These are phyloP conservation scores for Fusarium dimerum DNA, from an alignment of 2,329 filamentous ascomycete genomes.

Conservation along the genomic window DNA sequence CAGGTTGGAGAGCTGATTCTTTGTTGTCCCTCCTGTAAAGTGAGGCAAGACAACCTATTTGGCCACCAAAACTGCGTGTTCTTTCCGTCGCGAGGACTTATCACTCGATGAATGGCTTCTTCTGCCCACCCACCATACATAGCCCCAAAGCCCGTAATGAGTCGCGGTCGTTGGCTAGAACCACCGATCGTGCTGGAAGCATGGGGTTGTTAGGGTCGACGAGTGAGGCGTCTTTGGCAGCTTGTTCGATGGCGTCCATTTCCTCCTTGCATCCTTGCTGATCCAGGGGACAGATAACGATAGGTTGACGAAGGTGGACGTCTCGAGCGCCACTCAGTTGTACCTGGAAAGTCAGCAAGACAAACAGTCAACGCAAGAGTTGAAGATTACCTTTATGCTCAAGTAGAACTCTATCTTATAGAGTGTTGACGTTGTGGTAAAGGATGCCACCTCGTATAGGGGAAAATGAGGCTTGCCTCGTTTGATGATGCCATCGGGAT, in stretches of 20 bases:
- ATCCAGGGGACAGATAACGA: conserved; percentile 94
- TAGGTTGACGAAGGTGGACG: conserved; percentile 85
- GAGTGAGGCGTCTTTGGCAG: conserved; percentile 86
- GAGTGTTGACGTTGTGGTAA: conserved; percentile 88
- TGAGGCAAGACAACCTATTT: too few species aligned
- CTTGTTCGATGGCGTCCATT: conserved; percentile 97
- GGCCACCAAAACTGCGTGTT: not conserved
- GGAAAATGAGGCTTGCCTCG: conserved; percentile 86
- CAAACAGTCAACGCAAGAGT: conserved; percentile 3
- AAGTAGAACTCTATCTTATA: conserved; percentile 99
- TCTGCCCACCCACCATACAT: conserved; percentile 64
- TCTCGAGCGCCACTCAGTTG: conserved; percentile 86
- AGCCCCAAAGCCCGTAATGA: conserved; percentile 62
- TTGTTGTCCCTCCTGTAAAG: too few species aligned
- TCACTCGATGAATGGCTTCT: conserved; percentile 67
- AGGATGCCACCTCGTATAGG: conserved; percentile 83
- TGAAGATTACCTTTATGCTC: conserved; percentile 74
- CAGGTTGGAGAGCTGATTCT: too few species aligned
- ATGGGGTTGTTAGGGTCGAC: conserved; percentile 89
- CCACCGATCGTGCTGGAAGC: conserved; percentile 82
- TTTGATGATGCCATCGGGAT: conserved; percentile 83
- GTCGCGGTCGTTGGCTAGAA: conserved; percentile 73
- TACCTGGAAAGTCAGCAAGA: conserved; percentile 58
- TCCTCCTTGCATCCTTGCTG: conserved; percentile 96
- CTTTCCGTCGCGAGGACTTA: not conserved